Percentiles rank a stretch among this genome's conserved stretches.
Conservation (phyloP, 176 grass and related monocot species). For the Pontederia crassipes region DNA sequence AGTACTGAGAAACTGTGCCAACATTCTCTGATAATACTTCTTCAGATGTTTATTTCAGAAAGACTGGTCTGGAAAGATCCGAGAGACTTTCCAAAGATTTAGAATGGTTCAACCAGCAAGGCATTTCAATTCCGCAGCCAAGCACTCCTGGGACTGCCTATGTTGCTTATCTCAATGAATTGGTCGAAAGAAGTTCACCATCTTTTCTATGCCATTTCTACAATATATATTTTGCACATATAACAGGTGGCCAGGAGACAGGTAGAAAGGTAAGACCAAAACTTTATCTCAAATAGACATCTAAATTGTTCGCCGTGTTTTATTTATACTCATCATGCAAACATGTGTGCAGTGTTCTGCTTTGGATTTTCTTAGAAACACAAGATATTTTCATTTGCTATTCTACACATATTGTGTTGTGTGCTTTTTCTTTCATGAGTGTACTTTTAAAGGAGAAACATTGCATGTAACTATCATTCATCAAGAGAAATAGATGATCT, state of each 20-base stretch:
- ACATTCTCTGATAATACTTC: neutral
- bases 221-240: slow-evolving; percentile 91
- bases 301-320: too few relatives aligned
- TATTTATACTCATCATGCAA: too few relatives aligned
- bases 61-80: slow-evolving; percentile 49
- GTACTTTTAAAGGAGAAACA: too few relatives aligned
- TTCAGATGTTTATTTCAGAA: slow-evolving; percentile 83
- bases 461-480: too few relatives aligned
- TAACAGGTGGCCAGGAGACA: slow-evolving; percentile 56
- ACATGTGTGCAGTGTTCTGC: too few relatives aligned
- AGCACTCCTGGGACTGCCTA: slow-evolving; percentile 57
- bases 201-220: slow-evolving; percentile 93
- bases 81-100: slow-evolving; percentile 66
- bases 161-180: slow-evolving; percentile 57
- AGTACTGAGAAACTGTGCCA: neutral
- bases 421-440: too few relatives aligned
- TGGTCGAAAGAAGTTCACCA: slow-evolving; percentile 53
- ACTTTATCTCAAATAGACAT: neutral
- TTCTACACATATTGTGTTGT: too few relatives aligned
- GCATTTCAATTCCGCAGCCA: slow-evolving; percentile 52
- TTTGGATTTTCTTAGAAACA: too few relatives aligned
- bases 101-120: slow-evolving; percentile 68
- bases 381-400: too few relatives aligned
- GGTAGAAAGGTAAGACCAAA: slow-evolving; percentile 53
- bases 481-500: too few relatives aligned